phyloP scores from a whole-genome alignment of 345 rosid genomes.

The Salix exigua region DNA sequence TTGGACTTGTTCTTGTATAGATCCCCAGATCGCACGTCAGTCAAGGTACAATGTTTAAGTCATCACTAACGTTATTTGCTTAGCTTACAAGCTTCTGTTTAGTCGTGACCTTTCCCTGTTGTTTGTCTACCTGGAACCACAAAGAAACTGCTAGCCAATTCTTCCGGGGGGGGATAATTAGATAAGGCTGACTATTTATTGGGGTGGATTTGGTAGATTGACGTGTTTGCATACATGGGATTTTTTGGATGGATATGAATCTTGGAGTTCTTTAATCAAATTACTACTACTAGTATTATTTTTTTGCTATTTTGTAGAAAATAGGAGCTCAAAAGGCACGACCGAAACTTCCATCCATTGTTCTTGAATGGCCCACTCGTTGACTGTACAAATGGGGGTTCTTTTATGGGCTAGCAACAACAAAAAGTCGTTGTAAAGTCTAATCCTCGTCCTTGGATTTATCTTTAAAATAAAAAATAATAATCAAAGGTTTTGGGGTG shows the following conservation, averaged over 20 bases:
- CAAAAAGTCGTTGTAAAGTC: slow-evolving; percentile 5
- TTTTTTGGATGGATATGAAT: slow-evolving; percentile 12
- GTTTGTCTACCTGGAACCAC: not conserved
- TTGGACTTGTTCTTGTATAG: slow-evolving; percentile 8
- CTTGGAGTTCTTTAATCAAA: not conserved
- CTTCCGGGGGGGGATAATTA: not conserved
- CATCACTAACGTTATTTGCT: slow-evolving; percentile 22
- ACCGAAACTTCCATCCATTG: slow-evolving; percentile 31
- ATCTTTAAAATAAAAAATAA: not conserved
- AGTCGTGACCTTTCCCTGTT: not conserved
- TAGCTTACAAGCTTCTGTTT: slow-evolving; percentile 15
- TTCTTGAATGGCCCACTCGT: slow-evolving; percentile 22
- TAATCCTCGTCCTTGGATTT: not conserved
- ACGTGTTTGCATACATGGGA: slow-evolving; percentile 18
- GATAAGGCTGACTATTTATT: too few relatives aligned
- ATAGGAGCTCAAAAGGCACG: not conserved
- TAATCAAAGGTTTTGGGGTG: not conserved
- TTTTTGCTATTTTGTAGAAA: not conserved
- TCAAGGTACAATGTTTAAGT: not conserved
- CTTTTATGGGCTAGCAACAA: slow-evolving; percentile 16
- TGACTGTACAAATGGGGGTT: slow-evolving; percentile 5
- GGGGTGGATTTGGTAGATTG: slow-evolving; percentile 7
- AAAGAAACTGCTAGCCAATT: too few relatives aligned
- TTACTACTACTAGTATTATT: not conserved
- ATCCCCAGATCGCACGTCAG: not conserved